Evolutionary conservation across 805 yeast genomes (phyloP).

Genomic region (Diddensiella caesifluorescens): DNA sequence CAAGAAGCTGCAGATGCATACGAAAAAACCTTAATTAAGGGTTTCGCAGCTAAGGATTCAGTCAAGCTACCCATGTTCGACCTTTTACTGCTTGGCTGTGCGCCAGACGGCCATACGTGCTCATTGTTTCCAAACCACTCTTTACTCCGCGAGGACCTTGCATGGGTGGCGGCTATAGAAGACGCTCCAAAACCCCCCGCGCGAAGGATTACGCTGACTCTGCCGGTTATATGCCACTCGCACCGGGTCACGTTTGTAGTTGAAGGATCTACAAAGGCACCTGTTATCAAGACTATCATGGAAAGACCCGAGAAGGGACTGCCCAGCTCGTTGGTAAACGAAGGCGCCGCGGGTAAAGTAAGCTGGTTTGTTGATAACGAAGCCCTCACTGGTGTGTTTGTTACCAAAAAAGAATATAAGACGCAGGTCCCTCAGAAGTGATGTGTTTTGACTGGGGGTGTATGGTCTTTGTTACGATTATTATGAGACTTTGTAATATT

Average conservation of each 20-base stretch:
- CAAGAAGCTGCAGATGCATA: conserved; percentile 93
- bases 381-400: conserved; percentile 74
- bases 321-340: conserved; percentile 90
- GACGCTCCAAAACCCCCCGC: conserved; percentile 88
- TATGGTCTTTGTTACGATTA: too few relatives aligned
- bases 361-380: conserved; percentile 97
- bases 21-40: conserved; percentile 78
- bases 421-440: conserved; percentile 36
- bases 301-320: conserved; percentile 96
- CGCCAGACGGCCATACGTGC: conserved; percentile 98
- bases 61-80: conserved; percentile 96
- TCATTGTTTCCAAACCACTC: conserved; percentile 93
- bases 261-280: conserved; percentile 94
- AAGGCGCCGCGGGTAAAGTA: conserved; percentile 93
- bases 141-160: conserved; percentile 78
- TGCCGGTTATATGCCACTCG: conserved; percentile 93
- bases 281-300: conserved; percentile 83
- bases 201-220: conserved; percentile 80
- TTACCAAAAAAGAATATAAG: conserved; percentile 68
- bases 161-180: conserved; percentile 92
- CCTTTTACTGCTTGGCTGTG: conserved; percentile 86
- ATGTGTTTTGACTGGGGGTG: too few relatives aligned
- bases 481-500: too few relatives aligned
- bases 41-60: conserved; percentile 93
- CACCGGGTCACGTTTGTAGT: conserved; percentile 91